Base-by-base conservation (phyloP, 805 yeast species). In the Candida pseudofarinosa region DNA sequence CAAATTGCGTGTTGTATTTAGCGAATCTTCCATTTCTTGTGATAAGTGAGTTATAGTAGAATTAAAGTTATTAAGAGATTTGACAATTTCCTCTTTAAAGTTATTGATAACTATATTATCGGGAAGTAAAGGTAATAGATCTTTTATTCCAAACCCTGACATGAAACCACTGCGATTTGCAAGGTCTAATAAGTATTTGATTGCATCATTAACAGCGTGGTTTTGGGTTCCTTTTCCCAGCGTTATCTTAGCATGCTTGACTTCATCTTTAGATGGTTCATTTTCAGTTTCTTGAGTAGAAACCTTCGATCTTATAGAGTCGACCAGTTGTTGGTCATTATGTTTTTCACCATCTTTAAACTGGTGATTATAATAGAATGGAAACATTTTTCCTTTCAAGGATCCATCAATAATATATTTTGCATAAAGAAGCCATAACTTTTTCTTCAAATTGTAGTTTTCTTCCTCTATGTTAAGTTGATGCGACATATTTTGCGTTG, bases 91-190 rank as follows among this genome's bases (percentile, higher is more conserved):
- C 37, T 85, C 86, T 50, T 88, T 88, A 54, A 93, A 78, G 46
- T 85, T 81, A 49, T 87, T 93, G 38, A 93, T 82, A 19, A 87
- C 80, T 0, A 86, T 77, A 44, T 86, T 80, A 51, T 88, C 90
- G 0, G 97, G 96, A 49, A 93, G 83, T 26, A 88, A 66, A 1
- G 95, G 95, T 39, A 93, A 63, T 33, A 93, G 56, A 54, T 93
- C 98, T 48, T 86, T 89, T 35, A 93, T 81, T 3, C 82, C 76
- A 16, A 86, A 58, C 16, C 50, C 55, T 10, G 51, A 49, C 20
- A 58, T 53, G 19, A 45, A 48, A 7, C 56, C 41, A 41, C 55
- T 56, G 4, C n/a, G 18, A 12, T 20, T 20, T 1, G 73, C 65
- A 15, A 63, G 47, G 16, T 55, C 55, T 12, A 70, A 52, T 10